phyloP scores from a whole-genome alignment of 345 rosid species.

The Pistacia integerrima region DNA sequence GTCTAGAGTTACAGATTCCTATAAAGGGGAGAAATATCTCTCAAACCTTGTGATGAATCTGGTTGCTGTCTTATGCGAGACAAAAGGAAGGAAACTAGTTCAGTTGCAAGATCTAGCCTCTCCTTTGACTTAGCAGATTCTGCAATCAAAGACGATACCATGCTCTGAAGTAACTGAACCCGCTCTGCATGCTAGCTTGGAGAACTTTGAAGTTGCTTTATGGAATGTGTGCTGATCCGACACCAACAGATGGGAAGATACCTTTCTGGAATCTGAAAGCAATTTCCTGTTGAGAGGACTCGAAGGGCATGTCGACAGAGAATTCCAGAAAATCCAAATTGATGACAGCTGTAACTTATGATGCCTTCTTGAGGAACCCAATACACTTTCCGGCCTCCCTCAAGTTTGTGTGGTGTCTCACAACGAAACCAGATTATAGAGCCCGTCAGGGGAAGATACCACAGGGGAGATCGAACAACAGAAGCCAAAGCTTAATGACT shows the following conservation, averaged over 20 bases:
- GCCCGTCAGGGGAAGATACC: too few relatives aligned
- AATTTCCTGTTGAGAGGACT: too few relatives aligned
- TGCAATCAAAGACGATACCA: too few relatives aligned
- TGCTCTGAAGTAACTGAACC: too few relatives aligned
- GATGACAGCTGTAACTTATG: slow-evolving; percentile 92
- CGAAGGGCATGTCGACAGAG: slow-evolving; percentile 95
- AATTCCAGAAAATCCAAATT: slow-evolving; percentile 91
- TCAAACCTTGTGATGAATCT: slow-evolving; percentile 33
- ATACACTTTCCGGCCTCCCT: slow-evolving; percentile 90
- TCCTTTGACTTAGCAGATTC: too few relatives aligned
- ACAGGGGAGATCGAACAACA: too few relatives aligned
- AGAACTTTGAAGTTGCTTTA: slow-evolving; percentile 49
- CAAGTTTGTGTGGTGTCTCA: slow-evolving; percentile 92
- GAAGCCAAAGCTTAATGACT: too few relatives aligned
- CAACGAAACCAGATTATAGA: slow-evolving; percentile 79
- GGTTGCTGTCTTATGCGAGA: slow-evolving; percentile 84
- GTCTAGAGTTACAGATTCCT: slow-evolving; percentile 30
- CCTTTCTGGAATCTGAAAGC: too few relatives aligned
- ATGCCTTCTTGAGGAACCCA: slow-evolving; percentile 90
- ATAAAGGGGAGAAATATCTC: slow-evolving; percentile 41
- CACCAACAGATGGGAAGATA: slow-evolving; percentile 92
- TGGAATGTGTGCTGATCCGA: slow-evolving; percentile 49
- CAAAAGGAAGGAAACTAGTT: slow-evolving; percentile 67
- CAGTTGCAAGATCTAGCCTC: slow-evolving; percentile 82
- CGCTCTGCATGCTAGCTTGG: slow-evolving; percentile 55